Conservation (phyloP, 306 rosid genomes). For the Dryas drummondii region DNA sequence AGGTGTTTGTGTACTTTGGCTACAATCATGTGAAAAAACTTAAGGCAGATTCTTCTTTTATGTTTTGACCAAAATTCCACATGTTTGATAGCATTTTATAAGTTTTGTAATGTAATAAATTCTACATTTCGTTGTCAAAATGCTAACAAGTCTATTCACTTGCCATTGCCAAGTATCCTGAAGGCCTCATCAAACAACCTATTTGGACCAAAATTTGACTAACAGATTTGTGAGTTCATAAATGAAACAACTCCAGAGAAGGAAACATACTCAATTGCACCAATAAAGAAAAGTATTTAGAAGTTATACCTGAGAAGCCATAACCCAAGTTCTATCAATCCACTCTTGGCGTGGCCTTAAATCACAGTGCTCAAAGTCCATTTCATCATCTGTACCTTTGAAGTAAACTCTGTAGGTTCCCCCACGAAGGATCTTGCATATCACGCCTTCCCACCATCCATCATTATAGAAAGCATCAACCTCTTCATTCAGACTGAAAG, state of each 20-base stretch:
- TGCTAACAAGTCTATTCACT: no score
- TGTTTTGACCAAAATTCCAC: no score
- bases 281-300: not conserved
- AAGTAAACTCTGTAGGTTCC: conserved; percentile 56
- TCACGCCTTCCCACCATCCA: conserved; percentile 78
- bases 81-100: no score
- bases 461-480: conserved; percentile 64
- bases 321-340: conserved; percentile 54
- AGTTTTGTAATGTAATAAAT: no score
- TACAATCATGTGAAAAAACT: not conserved
- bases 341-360: conserved; percentile 63
- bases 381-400: conserved; percentile 34
- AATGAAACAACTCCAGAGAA: not conserved
- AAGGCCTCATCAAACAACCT: no score
- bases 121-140: no score
- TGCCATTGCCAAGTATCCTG: no score
- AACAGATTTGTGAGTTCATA: not conserved
- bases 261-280: not conserved
- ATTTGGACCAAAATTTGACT: not conserved
- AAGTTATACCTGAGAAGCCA: conserved; percentile 54
- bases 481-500: conserved; percentile 39
- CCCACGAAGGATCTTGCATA: conserved; percentile 41
- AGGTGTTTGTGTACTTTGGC: not conserved
- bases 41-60: not conserved
- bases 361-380: conserved; percentile 41